Evolutionary conservation across 108 stramenopile genomes (phyloP).

Genomic region (Skeletonema menzelii): DNA sequence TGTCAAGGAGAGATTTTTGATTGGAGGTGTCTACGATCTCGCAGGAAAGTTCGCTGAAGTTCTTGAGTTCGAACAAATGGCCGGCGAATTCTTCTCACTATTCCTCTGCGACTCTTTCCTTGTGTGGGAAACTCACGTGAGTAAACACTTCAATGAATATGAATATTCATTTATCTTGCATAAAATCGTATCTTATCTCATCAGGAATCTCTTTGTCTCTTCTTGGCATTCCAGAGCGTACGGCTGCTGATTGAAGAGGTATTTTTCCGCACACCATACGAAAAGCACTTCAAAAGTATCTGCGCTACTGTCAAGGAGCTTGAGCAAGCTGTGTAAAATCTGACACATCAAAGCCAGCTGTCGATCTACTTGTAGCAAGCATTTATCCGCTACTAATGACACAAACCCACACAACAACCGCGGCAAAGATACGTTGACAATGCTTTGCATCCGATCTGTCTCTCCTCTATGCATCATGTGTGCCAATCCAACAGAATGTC

Average conservation of each 20-base stretch:
- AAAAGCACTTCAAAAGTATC: conserved; percentile 6
- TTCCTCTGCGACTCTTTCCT: conserved; percentile 8
- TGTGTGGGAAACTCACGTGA: conserved; percentile 1
- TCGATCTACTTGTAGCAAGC: too few relatives aligned
- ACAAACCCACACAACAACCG: too few relatives aligned
- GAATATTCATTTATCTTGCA: neutral
- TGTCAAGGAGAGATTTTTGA: conserved; percentile 2
- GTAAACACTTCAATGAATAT: neutral
- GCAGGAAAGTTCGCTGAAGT: conserved; percentile 12
- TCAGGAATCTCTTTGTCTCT: neutral
- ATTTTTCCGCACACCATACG: conserved; percentile 5
- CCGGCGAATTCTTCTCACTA: conserved; percentile 3
- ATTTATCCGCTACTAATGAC: too few relatives aligned
- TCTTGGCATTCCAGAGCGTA: neutral
- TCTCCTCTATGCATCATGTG: too few relatives aligned
- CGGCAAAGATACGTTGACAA: too few relatives aligned
- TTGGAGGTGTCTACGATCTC: neutral
- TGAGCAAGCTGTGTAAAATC: conserved; percentile 1
- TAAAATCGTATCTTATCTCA: neutral
- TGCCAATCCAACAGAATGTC: too few relatives aligned
- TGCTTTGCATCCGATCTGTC: too few relatives aligned
- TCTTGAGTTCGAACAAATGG: conserved; percentile 10
- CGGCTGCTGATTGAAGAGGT: conserved; percentile 8
- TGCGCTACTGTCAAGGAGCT: conserved; percentile 7
- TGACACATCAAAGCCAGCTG: too few relatives aligned